These are phyloP conservation scores for Coemansia sp. DNA, from an alignment of 192 early-diverging fungal species.

Conservation along the genomic window DNA sequence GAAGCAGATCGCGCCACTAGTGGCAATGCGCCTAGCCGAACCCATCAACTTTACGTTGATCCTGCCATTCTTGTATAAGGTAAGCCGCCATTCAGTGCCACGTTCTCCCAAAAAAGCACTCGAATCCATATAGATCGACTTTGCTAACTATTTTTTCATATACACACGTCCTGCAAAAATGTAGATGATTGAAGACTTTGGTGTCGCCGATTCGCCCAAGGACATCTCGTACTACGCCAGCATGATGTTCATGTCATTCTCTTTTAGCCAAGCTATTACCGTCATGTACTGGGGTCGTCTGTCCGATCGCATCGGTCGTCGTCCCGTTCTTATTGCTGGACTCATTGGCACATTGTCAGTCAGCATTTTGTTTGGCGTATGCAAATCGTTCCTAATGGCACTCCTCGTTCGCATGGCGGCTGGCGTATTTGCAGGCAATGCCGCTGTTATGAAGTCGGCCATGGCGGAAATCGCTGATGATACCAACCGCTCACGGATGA, in stretches of 20 bases:
- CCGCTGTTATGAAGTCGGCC: constrained; percentile 81
- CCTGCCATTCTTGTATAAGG: constrained; percentile 42
- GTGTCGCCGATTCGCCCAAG: constrained; percentile 70
- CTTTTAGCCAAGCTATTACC: constrained; percentile 56
- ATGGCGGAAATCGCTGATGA: constrained; percentile 85
- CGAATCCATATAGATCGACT: no score
- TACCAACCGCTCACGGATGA: constrained; percentile 76
- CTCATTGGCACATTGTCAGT: constrained; percentile 75
- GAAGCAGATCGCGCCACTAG: constrained; percentile 22
- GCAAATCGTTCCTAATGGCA: constrained; percentile 41
- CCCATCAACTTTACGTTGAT: constrained; percentile 72
- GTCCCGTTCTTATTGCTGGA: constrained; percentile 79
- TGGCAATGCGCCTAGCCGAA: constrained; percentile 58
- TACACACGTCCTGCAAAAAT: constrained; percentile 24
- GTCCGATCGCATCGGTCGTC: constrained; percentile 79
- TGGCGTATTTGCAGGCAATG: constrained; percentile 72
- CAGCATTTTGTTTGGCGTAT: constrained; percentile 73
- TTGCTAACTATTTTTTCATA: no score
- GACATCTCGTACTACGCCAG: constrained; percentile 78
- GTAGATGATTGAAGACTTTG: constrained; percentile 72
- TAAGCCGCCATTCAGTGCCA: no score
- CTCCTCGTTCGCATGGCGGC: constrained; percentile 57
- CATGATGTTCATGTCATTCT: constrained; percentile 56
- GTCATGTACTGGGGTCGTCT: constrained; percentile 69
- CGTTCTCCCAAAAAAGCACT: no score